Percentiles rank a stretch among this genome's conserved stretches.
These are phyloP conservation scores for Rhizoclosmatium globosum DNA, from an alignment of 192 early-diverging fungal species.

Conservation along the genomic window DNA sequence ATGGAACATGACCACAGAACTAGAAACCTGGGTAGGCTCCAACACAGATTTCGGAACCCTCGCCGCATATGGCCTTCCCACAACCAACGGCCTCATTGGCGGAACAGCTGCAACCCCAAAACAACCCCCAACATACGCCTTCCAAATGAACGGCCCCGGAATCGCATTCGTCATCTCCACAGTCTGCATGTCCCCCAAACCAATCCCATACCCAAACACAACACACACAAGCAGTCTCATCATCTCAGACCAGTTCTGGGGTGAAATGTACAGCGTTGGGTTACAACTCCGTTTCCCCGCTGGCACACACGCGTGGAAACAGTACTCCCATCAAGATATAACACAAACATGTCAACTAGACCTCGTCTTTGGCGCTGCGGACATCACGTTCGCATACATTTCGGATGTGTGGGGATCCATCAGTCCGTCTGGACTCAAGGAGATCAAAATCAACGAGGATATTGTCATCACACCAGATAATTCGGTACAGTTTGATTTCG, in stretches of 20 bases:
- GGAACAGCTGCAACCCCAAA: not conserved
- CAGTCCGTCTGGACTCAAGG: not conserved
- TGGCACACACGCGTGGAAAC: not conserved
- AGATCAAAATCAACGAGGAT: not conserved
- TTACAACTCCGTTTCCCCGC: not conserved
- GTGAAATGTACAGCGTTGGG: not conserved
- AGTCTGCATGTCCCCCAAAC: not conserved
- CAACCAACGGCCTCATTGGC: slow-evolving; percentile 1
- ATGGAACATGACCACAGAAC: slow-evolving; percentile 8
- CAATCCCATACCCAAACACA: not conserved
- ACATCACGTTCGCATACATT: not conserved
- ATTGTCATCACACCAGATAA: not conserved
- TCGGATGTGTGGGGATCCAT: slow-evolving; percentile 9
- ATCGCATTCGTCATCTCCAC: not conserved
- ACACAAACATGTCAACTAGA: not conserved
- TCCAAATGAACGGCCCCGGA: slow-evolving; percentile 11
- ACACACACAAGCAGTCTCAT: not conserved
- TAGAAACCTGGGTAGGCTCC: not conserved
- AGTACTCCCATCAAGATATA: not conserved
- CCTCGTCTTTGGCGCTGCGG: not conserved
- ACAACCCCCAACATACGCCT: not conserved
- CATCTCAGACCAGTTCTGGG: not conserved
- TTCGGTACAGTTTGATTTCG: not conserved
- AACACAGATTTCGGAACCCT: not conserved
- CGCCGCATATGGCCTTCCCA: not conserved